phyloP scores from a whole-genome alignment of 371 early-diverging fungal species.

The Actinomortierella ambigua region DNA sequence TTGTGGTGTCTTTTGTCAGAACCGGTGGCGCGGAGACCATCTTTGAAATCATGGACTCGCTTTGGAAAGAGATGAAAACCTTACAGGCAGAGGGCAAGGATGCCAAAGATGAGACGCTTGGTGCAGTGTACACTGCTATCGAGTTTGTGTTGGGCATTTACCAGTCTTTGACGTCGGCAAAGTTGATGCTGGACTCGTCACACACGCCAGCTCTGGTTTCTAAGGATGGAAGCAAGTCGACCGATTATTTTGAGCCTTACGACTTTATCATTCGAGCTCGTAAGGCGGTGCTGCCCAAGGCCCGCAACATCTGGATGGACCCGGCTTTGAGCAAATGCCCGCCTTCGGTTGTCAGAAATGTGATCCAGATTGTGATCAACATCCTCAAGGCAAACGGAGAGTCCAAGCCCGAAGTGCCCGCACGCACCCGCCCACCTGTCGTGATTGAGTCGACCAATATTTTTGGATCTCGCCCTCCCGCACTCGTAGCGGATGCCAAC shows the following conservation, averaged over 20 bases:
- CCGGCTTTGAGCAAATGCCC: constrained; percentile 52
- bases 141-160: constrained; percentile 66
- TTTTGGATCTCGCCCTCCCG: constrained; percentile 43
- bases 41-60: constrained; percentile 54
- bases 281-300: constrained; percentile 53
- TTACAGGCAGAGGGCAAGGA: constrained; percentile 6
- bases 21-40: constrained; percentile 64
- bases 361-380: constrained; percentile 64
- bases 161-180: constrained; percentile 62
- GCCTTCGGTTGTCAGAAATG: constrained; percentile 51
- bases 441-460: constrained; percentile 26
- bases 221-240: constrained; percentile 59
- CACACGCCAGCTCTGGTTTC: constrained; percentile 57
- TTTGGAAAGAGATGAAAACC: constrained; percentile 58
- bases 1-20: constrained; percentile 72
- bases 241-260: constrained; percentile 71
- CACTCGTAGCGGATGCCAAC: constrained; percentile 61
- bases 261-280: constrained; percentile 70
- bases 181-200: constrained; percentile 73
- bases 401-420: constrained; percentile 38
- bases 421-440: constrained; percentile 19
- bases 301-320: constrained; percentile 58
- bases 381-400: constrained; percentile 81
- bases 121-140: constrained; percentile 48
- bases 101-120: constrained; percentile 15